Conservation (phyloP, 2,329 filamentous ascomycete genomes). For the Trichophyton mentagrophytes region DNA sequence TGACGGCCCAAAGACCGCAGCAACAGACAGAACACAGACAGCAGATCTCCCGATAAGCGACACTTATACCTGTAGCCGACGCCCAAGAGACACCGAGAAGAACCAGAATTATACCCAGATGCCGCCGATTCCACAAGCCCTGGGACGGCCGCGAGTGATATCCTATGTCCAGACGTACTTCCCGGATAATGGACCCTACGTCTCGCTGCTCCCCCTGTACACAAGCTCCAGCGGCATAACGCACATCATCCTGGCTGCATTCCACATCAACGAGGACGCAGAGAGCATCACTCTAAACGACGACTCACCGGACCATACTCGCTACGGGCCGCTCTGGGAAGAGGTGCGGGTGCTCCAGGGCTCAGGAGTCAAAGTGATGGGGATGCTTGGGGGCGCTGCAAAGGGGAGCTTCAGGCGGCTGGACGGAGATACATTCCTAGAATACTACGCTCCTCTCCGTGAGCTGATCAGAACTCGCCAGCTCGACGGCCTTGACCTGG, state of each 20-base stretch:
- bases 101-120: conserved; percentile 15
- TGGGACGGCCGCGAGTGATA: conserved; percentile 27
- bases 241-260: conserved; percentile 74
- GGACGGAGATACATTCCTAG: conserved; percentile 54
- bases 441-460: conserved; percentile 57
- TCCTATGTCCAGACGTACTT: conserved; percentile 55
- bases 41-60: no score
- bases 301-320: conserved; percentile 52
- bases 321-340: conserved; percentile 62
- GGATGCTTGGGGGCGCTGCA: conserved; percentile 78
- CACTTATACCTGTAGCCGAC: no score
- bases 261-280: conserved; percentile 64
- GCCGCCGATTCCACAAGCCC: conserved; percentile 25
- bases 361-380: conserved; percentile 64
- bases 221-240: conserved; percentile 52
- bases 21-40: no score
- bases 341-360: conserved; percentile 62
- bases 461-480: conserved; percentile 48
- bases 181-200: conserved; percentile 39
- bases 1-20: no score
- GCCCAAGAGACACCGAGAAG: not conserved
- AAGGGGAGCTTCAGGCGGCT: conserved; percentile 56
- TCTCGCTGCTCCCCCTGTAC: conserved; percentile 51
- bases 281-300: conserved; percentile 67
- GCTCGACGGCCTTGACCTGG: conserved; percentile 61